Percentiles rank a stretch among this genome's conserved stretches.
phyloP scores from a whole-genome alignment of 1,284 basidiomycete species.

The Exobasidium rhododendri region DNA sequence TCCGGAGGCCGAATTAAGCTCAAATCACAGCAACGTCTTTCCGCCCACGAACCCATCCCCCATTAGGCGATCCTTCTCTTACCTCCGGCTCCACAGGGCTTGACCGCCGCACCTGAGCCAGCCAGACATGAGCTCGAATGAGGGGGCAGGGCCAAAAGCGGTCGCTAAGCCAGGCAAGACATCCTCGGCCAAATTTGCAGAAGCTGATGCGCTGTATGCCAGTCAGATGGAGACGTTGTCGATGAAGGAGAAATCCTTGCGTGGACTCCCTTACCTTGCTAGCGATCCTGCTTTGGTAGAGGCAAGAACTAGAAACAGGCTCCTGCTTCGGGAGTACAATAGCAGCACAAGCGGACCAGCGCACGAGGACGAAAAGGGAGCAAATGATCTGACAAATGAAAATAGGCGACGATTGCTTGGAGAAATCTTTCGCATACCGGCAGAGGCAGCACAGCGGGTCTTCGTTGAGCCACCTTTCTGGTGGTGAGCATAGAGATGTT shows the following conservation, averaged over 20 bases:
- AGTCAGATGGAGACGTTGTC: not conserved
- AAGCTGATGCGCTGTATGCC: slow-evolving; percentile 14
- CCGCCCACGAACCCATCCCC: too few species aligned
- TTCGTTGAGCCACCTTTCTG: slow-evolving; percentile 33
- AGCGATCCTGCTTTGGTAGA: slow-evolving; percentile 18
- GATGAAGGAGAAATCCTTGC: slow-evolving; percentile 1
- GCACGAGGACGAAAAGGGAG: slow-evolving; percentile 2
- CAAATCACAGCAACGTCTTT: too few species aligned
- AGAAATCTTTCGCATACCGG: slow-evolving; percentile 19
- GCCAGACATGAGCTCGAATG: not conserved
- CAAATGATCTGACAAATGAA: slow-evolving; percentile 9
- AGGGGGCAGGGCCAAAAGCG: not conserved
- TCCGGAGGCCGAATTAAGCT: too few species aligned
- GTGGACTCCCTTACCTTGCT: slow-evolving; percentile 25
- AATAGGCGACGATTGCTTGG: slow-evolving; percentile 21
- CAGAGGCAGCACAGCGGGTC: slow-evolving; percentile 14
- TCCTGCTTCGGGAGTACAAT: slow-evolving; percentile 20
- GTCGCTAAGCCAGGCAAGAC: slow-evolving; percentile 8
- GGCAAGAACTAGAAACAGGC: slow-evolving; percentile 17
- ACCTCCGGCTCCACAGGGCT: too few species aligned
- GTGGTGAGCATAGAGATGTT: too few species aligned
- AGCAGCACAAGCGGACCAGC: slow-evolving; percentile 1
- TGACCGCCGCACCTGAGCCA: too few species aligned
- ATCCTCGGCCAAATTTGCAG: slow-evolving; percentile 14
- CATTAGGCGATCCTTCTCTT: too few species aligned